Conservation (phyloP, 2,329 filamentous ascomycete species). For the Aspergillus sp. region DNA sequence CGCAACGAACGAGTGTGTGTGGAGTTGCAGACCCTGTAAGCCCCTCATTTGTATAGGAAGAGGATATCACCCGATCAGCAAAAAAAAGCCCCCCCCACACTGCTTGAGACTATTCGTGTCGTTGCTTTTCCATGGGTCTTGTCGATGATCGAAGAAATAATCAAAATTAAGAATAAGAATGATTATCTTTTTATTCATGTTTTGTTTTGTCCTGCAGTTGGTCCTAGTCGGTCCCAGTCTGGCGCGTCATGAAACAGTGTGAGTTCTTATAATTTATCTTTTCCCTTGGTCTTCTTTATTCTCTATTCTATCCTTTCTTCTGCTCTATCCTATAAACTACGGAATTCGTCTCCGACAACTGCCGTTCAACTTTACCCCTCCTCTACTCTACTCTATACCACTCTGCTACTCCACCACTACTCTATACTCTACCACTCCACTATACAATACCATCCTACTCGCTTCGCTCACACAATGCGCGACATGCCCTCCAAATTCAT, state of each 20-base stretch:
- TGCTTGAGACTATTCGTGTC: too few relatives aligned
- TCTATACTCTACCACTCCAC: background rate
- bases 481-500: conserved; percentile 39
- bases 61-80: background rate
- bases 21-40: too few relatives aligned
- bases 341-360: too few relatives aligned
- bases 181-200: background rate
- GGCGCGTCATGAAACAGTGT: background rate
- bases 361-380: background rate
- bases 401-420: background rate
- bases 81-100: too few relatives aligned
- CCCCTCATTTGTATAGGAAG: background rate
- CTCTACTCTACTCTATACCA: background rate
- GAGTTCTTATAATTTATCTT: background rate
- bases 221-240: background rate
- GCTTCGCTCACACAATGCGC: conserved; percentile 15
- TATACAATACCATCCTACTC: background rate
- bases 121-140: too few relatives aligned
- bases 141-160: too few relatives aligned
- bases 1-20: too few relatives aligned
- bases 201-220: too few relatives aligned
- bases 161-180: too few relatives aligned
- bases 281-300: background rate
- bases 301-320: background rate
- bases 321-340: background rate